Conservation (phyloP, 2,329 filamentous ascomycete genomes). For the Colletotrichum sansevieriae region DNA sequence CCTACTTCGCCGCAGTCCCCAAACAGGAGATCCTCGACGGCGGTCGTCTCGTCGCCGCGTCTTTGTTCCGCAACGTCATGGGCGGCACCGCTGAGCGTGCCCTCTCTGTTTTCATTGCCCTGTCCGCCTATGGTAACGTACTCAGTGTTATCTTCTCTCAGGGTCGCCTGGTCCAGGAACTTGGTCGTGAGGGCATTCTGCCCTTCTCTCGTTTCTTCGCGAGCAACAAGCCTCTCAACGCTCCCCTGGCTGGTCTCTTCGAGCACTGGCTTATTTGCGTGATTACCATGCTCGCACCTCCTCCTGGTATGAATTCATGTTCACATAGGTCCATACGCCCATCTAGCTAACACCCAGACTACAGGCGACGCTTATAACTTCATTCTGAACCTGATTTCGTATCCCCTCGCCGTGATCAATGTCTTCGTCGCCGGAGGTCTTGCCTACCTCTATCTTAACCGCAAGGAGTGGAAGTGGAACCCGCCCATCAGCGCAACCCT, state of each 20-base stretch:
- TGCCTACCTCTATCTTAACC: slow-evolving; percentile 65
- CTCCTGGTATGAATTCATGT: slow-evolving; percentile 75
- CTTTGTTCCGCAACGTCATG: slow-evolving; percentile 69
- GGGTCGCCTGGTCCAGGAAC: slow-evolving; percentile 74
- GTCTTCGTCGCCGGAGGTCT: slow-evolving; percentile 66
- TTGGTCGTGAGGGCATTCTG: slow-evolving; percentile 75
- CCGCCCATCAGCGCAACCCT: slow-evolving; percentile 68
- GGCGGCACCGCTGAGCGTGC: slow-evolving; percentile 67
- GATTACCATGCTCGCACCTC: slow-evolving; percentile 75
- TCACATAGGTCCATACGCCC: slow-evolving; percentile 42
- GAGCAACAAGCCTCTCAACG: slow-evolving; percentile 73
- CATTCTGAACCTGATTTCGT: slow-evolving; percentile 68
- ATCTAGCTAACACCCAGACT: slow-evolving; percentile 17
- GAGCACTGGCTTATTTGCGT: slow-evolving; percentile 75
- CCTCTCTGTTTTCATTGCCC: slow-evolving; percentile 74
- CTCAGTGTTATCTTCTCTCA: slow-evolving; percentile 77
- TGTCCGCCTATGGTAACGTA: slow-evolving; percentile 77
- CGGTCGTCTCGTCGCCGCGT: slow-evolving; percentile 65
- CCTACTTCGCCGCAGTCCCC: slow-evolving; percentile 73
- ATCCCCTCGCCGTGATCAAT: slow-evolving; percentile 72
- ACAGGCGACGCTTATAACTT: slow-evolving; percentile 30
- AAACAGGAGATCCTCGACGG: slow-evolving; percentile 65
- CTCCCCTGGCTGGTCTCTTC: slow-evolving; percentile 71
- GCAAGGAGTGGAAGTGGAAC: slow-evolving; percentile 62
- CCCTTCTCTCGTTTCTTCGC: slow-evolving; percentile 74